Evolutionary conservation across 78 protist genomes (phyloP).

Genomic region (Creolimax fragrantissima): DNA sequence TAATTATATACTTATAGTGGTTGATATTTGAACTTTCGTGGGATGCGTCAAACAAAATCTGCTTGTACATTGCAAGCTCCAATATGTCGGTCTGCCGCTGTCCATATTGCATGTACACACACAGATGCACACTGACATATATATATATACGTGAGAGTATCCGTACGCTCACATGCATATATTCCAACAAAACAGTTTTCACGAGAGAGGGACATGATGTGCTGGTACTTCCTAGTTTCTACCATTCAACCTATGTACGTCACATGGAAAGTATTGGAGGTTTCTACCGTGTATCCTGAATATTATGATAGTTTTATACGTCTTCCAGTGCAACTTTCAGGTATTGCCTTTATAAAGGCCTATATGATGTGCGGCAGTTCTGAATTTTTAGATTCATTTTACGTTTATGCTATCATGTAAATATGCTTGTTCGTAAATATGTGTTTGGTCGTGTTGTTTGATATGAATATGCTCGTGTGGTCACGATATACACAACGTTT

Average conservation of each 20-base stretch:
- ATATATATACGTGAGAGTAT: neutral
- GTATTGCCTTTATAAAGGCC: too few species aligned
- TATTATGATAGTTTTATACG: neutral
- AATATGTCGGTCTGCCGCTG: too few species aligned
- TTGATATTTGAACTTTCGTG: too few species aligned
- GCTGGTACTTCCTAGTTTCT: neutral
- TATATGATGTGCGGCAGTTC: neutral
- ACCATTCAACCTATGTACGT: neutral
- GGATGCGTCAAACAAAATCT: too few species aligned
- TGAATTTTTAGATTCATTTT: neutral
- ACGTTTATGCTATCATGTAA: neutral
- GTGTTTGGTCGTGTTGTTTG: too few species aligned
- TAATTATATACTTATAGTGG: too few species aligned
- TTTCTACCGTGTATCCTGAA: neutral
- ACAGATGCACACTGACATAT: neutral
- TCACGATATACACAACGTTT: neutral
- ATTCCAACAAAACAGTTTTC: neutral
- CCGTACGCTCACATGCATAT: neutral
- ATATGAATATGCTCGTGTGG: neutral
- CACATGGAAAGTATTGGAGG: neutral
- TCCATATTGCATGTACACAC: neutral
- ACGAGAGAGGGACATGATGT: neutral
- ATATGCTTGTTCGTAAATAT: too few species aligned
- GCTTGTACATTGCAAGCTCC: too few species aligned
- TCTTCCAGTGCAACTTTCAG: neutral